A percentile compares a stretch with the other conserved stretches of the same genome.
Evolutionary conservation across 768 basidiomycete genomes (phyloP).

Genomic region (Dentipellis fragilis): DNA sequence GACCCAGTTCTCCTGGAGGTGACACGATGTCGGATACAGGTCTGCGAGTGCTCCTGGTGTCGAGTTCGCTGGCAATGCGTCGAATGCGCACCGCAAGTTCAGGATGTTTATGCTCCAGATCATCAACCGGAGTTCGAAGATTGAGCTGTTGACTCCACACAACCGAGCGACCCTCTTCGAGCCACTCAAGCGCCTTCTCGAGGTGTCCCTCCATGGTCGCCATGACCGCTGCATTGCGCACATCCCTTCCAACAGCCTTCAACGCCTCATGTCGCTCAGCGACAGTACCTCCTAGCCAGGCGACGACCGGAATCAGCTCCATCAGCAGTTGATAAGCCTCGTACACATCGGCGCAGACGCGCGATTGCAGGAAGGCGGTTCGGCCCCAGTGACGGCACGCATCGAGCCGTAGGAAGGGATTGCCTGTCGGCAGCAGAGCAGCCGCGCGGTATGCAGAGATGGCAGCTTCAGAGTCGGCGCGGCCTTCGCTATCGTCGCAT

Average conservation of each 20-base stretch:
- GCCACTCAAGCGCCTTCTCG: background rate
- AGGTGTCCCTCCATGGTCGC: background rate
- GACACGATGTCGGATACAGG: background rate
- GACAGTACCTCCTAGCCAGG: background rate
- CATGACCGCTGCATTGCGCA: background rate
- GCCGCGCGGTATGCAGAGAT: background rate
- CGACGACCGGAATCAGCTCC: background rate
- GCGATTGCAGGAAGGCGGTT: background rate
- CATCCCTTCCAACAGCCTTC: background rate
- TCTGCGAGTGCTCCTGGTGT: background rate
- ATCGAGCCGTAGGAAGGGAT: background rate
- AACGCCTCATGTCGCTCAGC: background rate
- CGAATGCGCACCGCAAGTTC: background rate
- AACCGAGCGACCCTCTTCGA: conserved; percentile 6
- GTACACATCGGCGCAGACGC: background rate
- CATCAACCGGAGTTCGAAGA: conserved; percentile 1
- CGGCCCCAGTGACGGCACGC: background rate
- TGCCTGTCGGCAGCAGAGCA: background rate
- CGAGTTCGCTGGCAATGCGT: background rate
- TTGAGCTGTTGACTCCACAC: conserved; percentile 1
- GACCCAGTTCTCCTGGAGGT: background rate
- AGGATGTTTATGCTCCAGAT: background rate
- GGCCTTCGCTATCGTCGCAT: background rate
- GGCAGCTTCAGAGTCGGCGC: background rate
- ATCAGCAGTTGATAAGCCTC: background rate